phyloP scores from a whole-genome alignment of 208 protist species.

The Leishmania braziliensis region DNA sequence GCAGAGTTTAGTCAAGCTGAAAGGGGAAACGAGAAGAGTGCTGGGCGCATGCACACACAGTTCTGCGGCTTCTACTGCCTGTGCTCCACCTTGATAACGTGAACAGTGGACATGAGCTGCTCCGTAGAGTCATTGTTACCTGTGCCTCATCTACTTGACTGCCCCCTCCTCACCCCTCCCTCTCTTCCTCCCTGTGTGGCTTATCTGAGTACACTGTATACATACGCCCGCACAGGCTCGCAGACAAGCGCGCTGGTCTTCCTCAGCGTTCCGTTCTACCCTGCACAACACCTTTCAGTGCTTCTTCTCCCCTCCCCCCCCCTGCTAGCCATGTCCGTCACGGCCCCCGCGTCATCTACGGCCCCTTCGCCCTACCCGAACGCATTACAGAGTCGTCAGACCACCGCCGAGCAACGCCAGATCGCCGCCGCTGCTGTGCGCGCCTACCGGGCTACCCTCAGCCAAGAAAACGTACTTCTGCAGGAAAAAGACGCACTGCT shows the following conservation, averaged over 20 bases:
- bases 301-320: background rate
- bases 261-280: background rate
- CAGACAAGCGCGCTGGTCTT: background rate
- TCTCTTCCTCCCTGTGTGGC: background rate
- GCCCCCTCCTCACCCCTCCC: background rate
- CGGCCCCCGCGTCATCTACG: background rate
- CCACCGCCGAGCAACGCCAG: slow-evolving; percentile 19
- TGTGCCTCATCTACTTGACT: background rate
- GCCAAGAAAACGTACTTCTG: slow-evolving; percentile 12
- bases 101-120: background rate
- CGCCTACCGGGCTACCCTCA: slow-evolving; percentile 10
- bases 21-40: too few species aligned
- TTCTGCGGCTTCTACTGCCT: background rate
- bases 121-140: background rate
- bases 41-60: background rate
- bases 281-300: background rate
- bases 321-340: slow-evolving; percentile 12
- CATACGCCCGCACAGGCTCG: background rate
- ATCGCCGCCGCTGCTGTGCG: slow-evolving; percentile 23
- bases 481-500: slow-evolving; percentile 16
- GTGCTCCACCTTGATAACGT: background rate
- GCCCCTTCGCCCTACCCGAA: slow-evolving; percentile 49
- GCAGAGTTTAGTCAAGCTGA: too few species aligned
- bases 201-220: background rate
- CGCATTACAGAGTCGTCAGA: slow-evolving; percentile 52